Evolutionary conservation across 345 rosid species (phyloP).

Genomic region (Gossypium thurberi): DNA sequence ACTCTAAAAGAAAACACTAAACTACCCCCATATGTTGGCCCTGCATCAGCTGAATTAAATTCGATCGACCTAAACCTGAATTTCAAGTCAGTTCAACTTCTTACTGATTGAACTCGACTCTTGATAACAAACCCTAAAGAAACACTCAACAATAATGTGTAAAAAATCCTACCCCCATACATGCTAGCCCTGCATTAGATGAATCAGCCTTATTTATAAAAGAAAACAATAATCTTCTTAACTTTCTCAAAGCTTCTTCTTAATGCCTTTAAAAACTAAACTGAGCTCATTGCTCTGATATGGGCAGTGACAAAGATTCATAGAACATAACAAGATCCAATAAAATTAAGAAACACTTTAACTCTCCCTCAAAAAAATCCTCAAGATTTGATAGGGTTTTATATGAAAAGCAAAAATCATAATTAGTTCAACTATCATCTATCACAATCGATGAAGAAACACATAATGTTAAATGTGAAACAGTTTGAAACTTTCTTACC

Average conservation of each 20-base stretch:
- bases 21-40: not conserved
- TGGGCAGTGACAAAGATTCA: not conserved
- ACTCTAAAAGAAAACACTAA: not conserved
- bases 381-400: not conserved
- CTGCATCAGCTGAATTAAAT: not conserved
- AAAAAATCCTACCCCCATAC: not conserved
- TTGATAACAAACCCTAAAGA: not conserved
- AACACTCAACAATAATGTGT: not conserved
- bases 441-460: not conserved
- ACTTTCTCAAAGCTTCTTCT: not conserved
- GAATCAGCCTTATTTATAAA: not conserved
- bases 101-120: not conserved
- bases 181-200: not conserved
- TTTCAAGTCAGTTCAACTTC: not conserved
- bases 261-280: not conserved
- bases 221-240: not conserved
- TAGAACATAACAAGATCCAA: not conserved
- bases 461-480: conserved; percentile 3
- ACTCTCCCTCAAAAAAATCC: not conserved
- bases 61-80: not conserved
- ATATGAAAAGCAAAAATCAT: not conserved
- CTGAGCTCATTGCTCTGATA: not conserved
- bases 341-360: not conserved
- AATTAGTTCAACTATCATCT: not conserved
- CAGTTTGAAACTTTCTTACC: not conserved